Evolutionary conservation across 2,329 filamentous ascomycete species (phyloP).

Genomic region (Neurospora sp.): DNA sequence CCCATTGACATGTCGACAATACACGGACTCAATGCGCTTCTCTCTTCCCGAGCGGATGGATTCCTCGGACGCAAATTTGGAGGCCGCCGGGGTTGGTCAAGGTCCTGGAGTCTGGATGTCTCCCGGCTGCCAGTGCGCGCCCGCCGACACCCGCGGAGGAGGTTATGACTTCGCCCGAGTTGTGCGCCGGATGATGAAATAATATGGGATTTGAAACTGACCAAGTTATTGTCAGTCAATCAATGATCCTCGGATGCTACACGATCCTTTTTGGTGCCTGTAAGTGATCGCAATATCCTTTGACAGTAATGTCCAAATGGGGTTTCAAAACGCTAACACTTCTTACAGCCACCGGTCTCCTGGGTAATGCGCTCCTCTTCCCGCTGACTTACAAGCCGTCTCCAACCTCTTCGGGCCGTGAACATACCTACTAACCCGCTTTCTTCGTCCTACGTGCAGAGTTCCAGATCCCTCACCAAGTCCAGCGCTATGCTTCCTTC

Average conservation of each 20-base stretch:
- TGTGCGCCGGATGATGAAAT: not conserved
- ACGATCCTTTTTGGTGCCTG: slow-evolving; percentile 84
- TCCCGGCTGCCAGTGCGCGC: not conserved
- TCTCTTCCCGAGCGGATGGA: not conserved
- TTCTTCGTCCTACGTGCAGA: slow-evolving; percentile 33
- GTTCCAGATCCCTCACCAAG: slow-evolving; percentile 89
- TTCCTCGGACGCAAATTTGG: not conserved
- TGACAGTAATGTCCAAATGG: not conserved
- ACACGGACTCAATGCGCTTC: not conserved
- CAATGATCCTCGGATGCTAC: slow-evolving; percentile 63
- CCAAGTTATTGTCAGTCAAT: slow-evolving; percentile 8
- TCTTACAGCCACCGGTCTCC: slow-evolving; percentile 52
- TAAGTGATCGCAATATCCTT: slow-evolving; percentile 31
- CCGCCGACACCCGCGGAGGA: not conserved
- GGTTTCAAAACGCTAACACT: slow-evolving; percentile 12
- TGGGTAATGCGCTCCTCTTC: slow-evolving; percentile 25
- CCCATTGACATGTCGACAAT: not conserved
- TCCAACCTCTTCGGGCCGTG: too few relatives aligned
- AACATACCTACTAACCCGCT: too few relatives aligned
- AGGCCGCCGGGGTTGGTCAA: not conserved
- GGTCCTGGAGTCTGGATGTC: not conserved
- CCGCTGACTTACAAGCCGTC: too few relatives aligned
- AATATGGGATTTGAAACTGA: not conserved
- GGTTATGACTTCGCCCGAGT: not conserved
- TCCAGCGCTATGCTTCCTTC: slow-evolving; percentile 91